phyloP scores from a whole-genome alignment of 2,329 filamentous ascomycete genomes.

The Huntiella decipiens region DNA sequence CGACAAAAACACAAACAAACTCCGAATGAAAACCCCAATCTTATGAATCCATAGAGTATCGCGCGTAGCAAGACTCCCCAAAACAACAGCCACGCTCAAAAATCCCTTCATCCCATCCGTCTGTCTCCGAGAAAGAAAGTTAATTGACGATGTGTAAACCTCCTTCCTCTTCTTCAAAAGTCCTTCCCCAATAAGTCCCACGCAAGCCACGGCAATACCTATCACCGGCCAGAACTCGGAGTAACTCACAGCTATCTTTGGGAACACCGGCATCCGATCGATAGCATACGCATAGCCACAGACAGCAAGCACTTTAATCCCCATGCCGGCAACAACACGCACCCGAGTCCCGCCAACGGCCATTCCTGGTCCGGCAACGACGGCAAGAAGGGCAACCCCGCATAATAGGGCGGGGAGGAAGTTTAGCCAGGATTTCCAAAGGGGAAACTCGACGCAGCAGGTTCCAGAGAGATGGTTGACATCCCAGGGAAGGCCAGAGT shows the following conservation, averaged over 20 bases:
- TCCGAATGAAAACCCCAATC: conserved; percentile 32
- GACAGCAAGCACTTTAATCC: neutral
- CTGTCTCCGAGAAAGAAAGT: conserved; percentile 30
- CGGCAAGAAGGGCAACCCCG: neutral
- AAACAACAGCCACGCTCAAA: conserved; percentile 35
- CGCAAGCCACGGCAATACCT: neutral
- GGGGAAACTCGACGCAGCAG: conserved; percentile 5
- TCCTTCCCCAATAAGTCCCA: neutral
- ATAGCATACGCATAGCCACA: neutral
- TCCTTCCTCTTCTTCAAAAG: conserved; percentile 11
- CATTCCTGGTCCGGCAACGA: neutral
- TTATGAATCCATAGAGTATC: conserved; percentile 34
- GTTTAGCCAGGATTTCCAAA: neutral
- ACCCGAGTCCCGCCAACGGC: neutral
- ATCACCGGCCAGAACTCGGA: neutral
- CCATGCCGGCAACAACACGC: neutral
- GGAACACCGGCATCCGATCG: neutral
- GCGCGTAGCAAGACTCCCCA: conserved; percentile 35
- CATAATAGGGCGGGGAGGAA: neutral
- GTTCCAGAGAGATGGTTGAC: neutral
- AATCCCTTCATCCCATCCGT: conserved; percentile 49
- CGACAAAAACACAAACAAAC: conserved; percentile 42
- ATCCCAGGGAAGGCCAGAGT: conserved; percentile 16
- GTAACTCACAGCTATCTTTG: neutral
- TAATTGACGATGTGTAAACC: conserved; percentile 8